Evolutionary conservation across 106 monocot genomes (phyloP), one percentile per base, ranked within the genome.

Genomic region (Platanthera zijinensis): DNA sequence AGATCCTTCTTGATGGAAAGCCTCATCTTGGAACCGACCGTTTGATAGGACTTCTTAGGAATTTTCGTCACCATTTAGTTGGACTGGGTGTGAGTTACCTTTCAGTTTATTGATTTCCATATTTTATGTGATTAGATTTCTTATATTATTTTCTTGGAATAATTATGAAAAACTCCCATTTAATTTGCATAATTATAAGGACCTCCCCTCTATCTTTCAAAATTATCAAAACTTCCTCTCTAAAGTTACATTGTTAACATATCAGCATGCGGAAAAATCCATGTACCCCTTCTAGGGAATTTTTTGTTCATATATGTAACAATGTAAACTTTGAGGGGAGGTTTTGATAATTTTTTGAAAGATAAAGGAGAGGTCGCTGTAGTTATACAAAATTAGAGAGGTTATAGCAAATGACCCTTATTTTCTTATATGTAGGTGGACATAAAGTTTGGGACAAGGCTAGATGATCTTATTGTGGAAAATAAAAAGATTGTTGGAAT

Each of bases 11-110:
- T 80, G 92, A 99, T 84, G 94, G 99, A 76, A 99, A 92, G 52
- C 92, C 99, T 82, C 99, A 99, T 77, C 83, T 99, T 7, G 99
- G 99, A 82, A 99, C 94, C 10, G 94, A 99, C 78, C 86, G 80
- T 75, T 83, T 99, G 80, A 81, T 99, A 79, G 88, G 91, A 52
- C 77, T 99, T 70, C 57, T 99, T 4, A 86, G 85, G 46, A 99
- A 88, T 73, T 94, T 94, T 74, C 84, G 99, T 48, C 77, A 85
- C 53, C 88, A 99, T 85, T 81, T 99, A 76, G 76, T 84, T 71
- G 64, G 75, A 11, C 82, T 99, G 84, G 99, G 92, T 62, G 99
- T 99, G 69, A 87, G 96, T 90, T 52, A 72, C 21, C 70, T 68
- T 57, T 77, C 32, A 74, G 8, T 50, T 48, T 4, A 47, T 30